Base-by-base conservation (phyloP, 2,329 filamentous ascomycete genomes). In the Aureobasidium sp. region DNA sequence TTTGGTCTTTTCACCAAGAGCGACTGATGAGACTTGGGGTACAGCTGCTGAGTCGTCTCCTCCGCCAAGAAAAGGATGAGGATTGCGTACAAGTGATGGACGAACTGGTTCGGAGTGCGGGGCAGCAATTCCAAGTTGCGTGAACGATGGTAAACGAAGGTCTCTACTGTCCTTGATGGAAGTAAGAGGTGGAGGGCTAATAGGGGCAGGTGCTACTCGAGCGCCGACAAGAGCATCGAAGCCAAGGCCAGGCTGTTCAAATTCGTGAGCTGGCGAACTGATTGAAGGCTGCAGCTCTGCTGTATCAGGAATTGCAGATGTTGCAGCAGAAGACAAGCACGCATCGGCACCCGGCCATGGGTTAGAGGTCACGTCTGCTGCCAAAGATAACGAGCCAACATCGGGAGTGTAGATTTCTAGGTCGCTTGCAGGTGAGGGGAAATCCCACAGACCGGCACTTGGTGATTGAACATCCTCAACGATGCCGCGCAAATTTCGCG, bases 81-180 rank as follows among this genome's bases (percentile, higher is more conserved):
- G 44, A 53, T 41, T 57, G n/a, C 44, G 51, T 29, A 52, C 27
- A 59, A 32, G 26, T 32, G 37, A 10, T 48, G 62, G 62, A 52
- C 47, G 52, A 50, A 74, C 67, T 64, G 73, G 69, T 67, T 78
- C 73, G 64, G 78, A 75, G 71, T 78, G 75, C 50, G 79, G 77
- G 55, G 75, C 73, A 58, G 76, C 76, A 63, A 82, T 82, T 37
- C 79, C 80, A 55, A 83, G 73, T 20, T 76, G 72, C 61, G 83
- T 77, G 67, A 84, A 83, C 2, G 80, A 80, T 5, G 81, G 81
- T 17, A 84, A 75, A 59, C 81, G 78, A 44, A 84, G 71, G 63
- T 70, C 74, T 62, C 71, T 72, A 47, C 70, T 68, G 34, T 69
- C 67, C 64, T 69, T 75, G 47, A 36, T 12, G n/a, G 57, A 56